Conservation (phyloP, 1,284 basidiomycete genomes). For the Austroboletus novae-zelandiae region DNA sequence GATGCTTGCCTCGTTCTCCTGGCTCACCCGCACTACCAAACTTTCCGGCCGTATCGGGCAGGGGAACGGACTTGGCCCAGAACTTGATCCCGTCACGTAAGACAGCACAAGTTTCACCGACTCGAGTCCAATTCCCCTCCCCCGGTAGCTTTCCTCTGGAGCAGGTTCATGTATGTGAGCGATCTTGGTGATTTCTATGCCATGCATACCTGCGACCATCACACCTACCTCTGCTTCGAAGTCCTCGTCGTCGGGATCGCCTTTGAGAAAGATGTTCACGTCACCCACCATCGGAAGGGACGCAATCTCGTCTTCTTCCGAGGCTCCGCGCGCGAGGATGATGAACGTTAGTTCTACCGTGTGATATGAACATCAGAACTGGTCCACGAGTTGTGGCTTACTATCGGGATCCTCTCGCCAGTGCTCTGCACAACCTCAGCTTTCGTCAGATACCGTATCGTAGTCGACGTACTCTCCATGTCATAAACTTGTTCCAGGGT, state of each 20-base stretch:
- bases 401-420: slow-evolving; percentile 91
- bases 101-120: slow-evolving; percentile 65
- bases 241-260: slow-evolving; percentile 41
- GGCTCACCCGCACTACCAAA: slow-evolving; percentile 57
- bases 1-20: slow-evolving; percentile 50
- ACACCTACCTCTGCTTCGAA: slow-evolving; percentile 70
- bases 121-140: slow-evolving; percentile 66
- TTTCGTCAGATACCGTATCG: neutral
- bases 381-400: slow-evolving; percentile 24
- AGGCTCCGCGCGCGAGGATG: slow-evolving; percentile 50
- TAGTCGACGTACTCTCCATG: slow-evolving; percentile 76
- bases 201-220: slow-evolving; percentile 75
- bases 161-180: neutral
- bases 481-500: slow-evolving; percentile 83
- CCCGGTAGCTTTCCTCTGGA: slow-evolving; percentile 58
- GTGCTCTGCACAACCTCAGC: slow-evolving; percentile 48
- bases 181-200: neutral
- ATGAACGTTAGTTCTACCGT: slow-evolving; percentile 88
- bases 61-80: slow-evolving; percentile 17
- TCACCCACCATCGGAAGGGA: slow-evolving; percentile 82
- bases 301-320: slow-evolving; percentile 36
- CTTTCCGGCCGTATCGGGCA: slow-evolving; percentile 38
- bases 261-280: slow-evolving; percentile 87
- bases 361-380: neutral
- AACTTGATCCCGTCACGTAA: slow-evolving; percentile 47